A percentile compares a stretch with the other conserved stretches of the same genome.
These are phyloP conservation scores for Trapa incisa DNA, from an alignment of 345 rosid species.

Conservation along the genomic window DNA sequence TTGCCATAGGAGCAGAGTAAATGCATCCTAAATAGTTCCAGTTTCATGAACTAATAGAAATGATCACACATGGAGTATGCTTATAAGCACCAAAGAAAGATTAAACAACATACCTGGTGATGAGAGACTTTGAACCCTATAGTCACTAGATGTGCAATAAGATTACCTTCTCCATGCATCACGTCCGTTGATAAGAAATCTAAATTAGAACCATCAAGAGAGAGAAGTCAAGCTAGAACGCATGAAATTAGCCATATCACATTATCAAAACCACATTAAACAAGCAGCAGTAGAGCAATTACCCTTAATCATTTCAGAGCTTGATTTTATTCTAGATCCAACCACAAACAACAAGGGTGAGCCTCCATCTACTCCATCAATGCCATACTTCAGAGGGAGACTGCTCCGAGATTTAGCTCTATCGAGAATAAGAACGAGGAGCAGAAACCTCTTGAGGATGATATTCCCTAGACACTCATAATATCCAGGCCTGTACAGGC, in stretches of 20 bases:
- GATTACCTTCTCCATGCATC: conserved; percentile 95
- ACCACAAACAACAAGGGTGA: conserved; percentile 59
- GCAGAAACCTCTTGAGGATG: conserved; percentile 74
- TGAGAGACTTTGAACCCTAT: conserved; percentile 70
- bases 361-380: conserved; percentile 92
- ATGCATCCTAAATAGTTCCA: neutral
- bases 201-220: conserved; percentile 25
- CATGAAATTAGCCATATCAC: conserved; percentile 11
- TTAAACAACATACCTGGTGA: conserved; percentile 51
- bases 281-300: conserved; percentile 9
- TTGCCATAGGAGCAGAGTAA: neutral
- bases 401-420: conserved; percentile 62
- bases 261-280: neutral
- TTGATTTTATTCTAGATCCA: conserved; percentile 60
- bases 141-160: conserved; percentile 69
- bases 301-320: conserved; percentile 71
- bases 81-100: conserved; percentile 7
- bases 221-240: conserved; percentile 21
- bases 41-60: neutral
- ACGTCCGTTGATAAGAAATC: conserved; percentile 74
- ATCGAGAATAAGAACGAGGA: conserved; percentile 69
- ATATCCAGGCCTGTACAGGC: conserved; percentile 85
- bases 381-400: conserved; percentile 72
- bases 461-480: conserved; percentile 69
- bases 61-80: conserved; percentile 2